These are phyloP conservation scores for Rhododendron mucronatum DNA, from an alignment of 148 eudicot genomes.

Conservation along the genomic window DNA sequence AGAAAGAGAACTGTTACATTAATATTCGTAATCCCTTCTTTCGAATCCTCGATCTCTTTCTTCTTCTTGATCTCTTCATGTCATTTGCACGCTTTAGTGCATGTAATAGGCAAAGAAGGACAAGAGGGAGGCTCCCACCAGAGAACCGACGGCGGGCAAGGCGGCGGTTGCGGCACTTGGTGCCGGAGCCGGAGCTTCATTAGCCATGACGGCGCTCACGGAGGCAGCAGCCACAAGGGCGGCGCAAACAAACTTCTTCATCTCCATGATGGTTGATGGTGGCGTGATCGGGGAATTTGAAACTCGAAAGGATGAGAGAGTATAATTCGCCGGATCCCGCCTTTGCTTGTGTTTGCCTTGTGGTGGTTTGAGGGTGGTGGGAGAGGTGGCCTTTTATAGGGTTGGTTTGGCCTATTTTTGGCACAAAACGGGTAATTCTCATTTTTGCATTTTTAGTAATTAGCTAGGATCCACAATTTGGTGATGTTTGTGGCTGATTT, in stretches of 20 bases:
- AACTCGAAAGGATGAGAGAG: not conserved
- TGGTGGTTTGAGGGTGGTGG: conserved; percentile 1
- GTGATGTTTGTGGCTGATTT: not conserved
- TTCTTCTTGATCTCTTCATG: not conserved
- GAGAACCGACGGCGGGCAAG: not conserved
- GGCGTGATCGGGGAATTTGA: not conserved
- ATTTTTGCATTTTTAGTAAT: not conserved
- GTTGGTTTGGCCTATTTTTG: not conserved
- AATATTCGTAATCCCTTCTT: not conserved
- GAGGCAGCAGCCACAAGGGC: not conserved
- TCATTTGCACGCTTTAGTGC: not conserved
- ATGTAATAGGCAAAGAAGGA: not conserved
- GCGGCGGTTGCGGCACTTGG: not conserved
- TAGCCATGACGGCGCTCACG: not conserved
- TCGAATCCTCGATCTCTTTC: not conserved
- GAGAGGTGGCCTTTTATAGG: not conserved
- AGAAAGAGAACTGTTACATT: not conserved
- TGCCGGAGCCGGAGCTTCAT: not conserved
- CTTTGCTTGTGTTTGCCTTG: not conserved
- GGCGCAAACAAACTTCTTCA: not conserved
- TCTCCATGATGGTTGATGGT: not conserved
- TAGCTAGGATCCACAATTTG: not conserved
- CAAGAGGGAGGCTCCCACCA: not conserved
- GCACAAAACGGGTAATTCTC: not conserved
- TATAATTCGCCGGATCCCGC: not conserved